Percentiles rank a stretch among this genome's conserved stretches.
These are phyloP conservation scores for Urostyla sp. DNA, from an alignment of 73 alveolate species.

Conservation along the genomic window DNA sequence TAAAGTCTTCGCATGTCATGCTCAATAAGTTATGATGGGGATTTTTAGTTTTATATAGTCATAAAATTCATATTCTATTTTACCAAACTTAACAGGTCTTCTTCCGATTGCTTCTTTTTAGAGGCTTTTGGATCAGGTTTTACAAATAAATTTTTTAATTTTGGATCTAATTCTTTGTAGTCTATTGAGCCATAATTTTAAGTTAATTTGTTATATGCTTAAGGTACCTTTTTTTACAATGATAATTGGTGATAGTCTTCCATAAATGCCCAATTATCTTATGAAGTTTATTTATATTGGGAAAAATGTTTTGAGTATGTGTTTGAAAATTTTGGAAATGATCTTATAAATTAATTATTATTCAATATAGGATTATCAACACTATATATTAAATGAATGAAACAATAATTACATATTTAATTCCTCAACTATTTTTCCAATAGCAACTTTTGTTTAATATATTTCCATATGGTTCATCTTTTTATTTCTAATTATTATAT, in stretches of 20 bases:
- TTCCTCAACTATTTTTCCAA: too few relatives aligned
- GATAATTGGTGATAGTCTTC: slow-evolving; percentile 25
- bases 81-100: slow-evolving; percentile 7
- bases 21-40: too few relatives aligned
- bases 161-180: slow-evolving; percentile 30
- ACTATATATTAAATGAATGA: background rate
- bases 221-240: slow-evolving; percentile 19
- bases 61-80: background rate
- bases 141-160: slow-evolving; percentile 1
- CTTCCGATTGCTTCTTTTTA: background rate
- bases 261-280: slow-evolving; percentile 23
- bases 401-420: too few relatives aligned
- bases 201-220: slow-evolving; percentile 14
- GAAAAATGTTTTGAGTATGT: slow-evolving; percentile 31
- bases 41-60: too few relatives aligned
- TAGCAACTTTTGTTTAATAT: too few relatives aligned
- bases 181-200: slow-evolving; percentile 40
- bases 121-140: background rate
- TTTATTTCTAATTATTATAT: too few relatives aligned
- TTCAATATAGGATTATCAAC: slow-evolving; percentile 45
- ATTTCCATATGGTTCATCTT: too few relatives aligned
- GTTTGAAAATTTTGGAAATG: slow-evolving; percentile 26
- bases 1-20: too few relatives aligned
- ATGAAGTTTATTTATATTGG: slow-evolving; percentile 6
- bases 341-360: background rate